These are phyloP conservation scores for Thuidium tamariscinum DNA, from an alignment of 225 moss, liverwort and hornwort genomes.

Conservation along the genomic window DNA sequence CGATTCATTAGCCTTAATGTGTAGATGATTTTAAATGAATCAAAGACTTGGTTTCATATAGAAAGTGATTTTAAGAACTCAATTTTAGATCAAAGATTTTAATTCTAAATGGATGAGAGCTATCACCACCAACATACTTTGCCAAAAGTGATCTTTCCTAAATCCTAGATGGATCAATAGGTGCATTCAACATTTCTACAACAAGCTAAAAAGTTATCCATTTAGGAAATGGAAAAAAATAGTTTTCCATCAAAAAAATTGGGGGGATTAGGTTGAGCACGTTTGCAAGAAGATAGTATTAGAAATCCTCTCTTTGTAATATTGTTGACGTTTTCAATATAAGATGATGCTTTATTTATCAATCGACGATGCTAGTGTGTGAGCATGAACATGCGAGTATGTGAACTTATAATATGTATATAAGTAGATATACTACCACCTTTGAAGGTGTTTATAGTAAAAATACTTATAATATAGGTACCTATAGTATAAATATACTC, in stretches of 20 bases:
- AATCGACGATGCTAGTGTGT: too few relatives aligned
- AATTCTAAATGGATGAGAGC: fast-evolving
- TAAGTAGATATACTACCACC: too few relatives aligned
- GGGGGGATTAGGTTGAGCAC: fast-evolving
- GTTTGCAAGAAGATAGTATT: background rate
- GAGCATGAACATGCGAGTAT: too few relatives aligned
- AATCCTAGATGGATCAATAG: background rate
- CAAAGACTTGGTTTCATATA: fast-evolving
- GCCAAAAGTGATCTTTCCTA: background rate
- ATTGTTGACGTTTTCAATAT: background rate
- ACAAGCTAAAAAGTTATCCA: background rate
- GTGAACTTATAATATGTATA: too few relatives aligned
- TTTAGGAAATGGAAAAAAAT: background rate
- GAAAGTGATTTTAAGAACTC: fast-evolving
- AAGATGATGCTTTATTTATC: background rate
- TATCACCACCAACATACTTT: background rate
- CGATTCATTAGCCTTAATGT: too few relatives aligned
- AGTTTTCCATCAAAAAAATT: background rate
- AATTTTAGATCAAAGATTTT: background rate
- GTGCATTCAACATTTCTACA: background rate
- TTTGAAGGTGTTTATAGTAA: too few relatives aligned
- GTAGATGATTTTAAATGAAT: too few relatives aligned
- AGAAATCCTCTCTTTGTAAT: background rate
- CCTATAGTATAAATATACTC: too few relatives aligned
- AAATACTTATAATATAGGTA: too few relatives aligned